Conservation (phyloP, 1,284 basidiomycete genomes). For the Sporisorium exsertum region DNA sequence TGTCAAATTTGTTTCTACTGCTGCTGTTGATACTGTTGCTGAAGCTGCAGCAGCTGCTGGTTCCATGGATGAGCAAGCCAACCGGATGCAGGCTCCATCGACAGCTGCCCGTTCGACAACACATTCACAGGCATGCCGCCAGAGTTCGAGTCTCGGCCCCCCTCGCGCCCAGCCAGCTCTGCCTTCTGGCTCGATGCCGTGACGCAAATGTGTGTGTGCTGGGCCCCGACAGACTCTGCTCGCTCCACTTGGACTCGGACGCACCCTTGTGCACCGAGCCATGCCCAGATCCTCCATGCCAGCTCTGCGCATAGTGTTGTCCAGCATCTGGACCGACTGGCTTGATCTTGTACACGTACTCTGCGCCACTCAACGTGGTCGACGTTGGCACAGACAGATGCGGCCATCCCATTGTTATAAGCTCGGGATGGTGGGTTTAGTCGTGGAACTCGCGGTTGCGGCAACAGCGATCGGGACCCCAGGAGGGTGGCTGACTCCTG, state of each 20-base stretch:
- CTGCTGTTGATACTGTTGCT: slow-evolving; percentile 1
- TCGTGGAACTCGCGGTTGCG: too few species aligned
- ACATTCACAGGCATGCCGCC: slow-evolving; percentile 15
- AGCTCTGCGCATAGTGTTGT: slow-evolving; percentile 23
- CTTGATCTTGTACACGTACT: slow-evolving; percentile 20
- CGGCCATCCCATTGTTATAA: slow-evolving; percentile 3
- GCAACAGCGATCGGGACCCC: too few species aligned
- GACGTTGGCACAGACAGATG: slow-evolving; percentile 4
- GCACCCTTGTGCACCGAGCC: slow-evolving; percentile 10
- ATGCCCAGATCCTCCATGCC: slow-evolving; percentile 20
- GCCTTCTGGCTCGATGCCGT: slow-evolving; percentile 40
- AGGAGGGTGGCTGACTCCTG: too few species aligned
- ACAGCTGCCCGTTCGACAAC: slow-evolving; percentile 21
- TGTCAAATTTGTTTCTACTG: not conserved
- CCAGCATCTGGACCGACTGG: slow-evolving; percentile 10
- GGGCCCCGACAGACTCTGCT: slow-evolving; percentile 31
- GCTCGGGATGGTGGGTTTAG: too few species aligned
- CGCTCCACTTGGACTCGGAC: slow-evolving; percentile 40
- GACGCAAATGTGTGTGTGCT: slow-evolving; percentile 32
- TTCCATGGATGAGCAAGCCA: slow-evolving; percentile 18
- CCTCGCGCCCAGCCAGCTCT: slow-evolving; percentile 27
- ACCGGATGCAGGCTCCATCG: slow-evolving; percentile 15
- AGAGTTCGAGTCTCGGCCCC: slow-evolving; percentile 4
- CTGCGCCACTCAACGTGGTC: not conserved
- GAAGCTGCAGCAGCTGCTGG: slow-evolving; percentile 8